Percentiles rank a stretch among this genome's conserved stretches.
Conservation (phyloP, 2,329 filamentous ascomycete species). For the Fusarium circinatum region DNA sequence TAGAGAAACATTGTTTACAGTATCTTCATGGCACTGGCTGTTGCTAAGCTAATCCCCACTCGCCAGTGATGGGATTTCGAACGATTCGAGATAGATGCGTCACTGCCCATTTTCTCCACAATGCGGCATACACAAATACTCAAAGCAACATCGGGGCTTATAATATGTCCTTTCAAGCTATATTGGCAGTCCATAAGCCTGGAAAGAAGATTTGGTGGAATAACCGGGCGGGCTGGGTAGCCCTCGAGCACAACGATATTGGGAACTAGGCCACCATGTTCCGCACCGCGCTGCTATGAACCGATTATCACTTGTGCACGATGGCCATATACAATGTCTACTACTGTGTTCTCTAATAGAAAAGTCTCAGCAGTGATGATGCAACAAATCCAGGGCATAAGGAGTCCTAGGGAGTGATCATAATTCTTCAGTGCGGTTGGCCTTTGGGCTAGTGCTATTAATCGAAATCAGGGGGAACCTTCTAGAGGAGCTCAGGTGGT, state of each 20-base stretch:
- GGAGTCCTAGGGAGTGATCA: background rate
- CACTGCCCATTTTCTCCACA: background rate
- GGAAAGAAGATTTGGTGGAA: background rate
- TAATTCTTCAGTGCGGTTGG: background rate
- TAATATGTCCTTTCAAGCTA: fast-evolving
- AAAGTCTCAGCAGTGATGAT: background rate
- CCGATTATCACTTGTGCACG: background rate
- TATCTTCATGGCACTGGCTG: background rate
- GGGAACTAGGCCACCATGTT: background rate
- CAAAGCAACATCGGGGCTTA: background rate
- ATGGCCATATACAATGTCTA: background rate
- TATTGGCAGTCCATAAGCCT: background rate
- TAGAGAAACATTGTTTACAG: background rate
- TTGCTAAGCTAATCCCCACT: background rate
- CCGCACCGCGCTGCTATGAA: background rate
- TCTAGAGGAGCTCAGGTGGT: background rate
- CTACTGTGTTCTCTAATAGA: background rate
- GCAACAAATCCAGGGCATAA: background rate
- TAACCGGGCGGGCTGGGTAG: background rate
- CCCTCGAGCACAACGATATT: background rate
- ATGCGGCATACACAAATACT: background rate
- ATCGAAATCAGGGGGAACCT: background rate
- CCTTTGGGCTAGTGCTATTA: background rate
- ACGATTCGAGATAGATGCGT: background rate
- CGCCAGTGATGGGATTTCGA: slow-evolving; percentile 8